These are phyloP conservation scores for Cladosporium cucumerinum DNA, from an alignment of 2,329 filamentous ascomycete species.

Conservation along the genomic window DNA sequence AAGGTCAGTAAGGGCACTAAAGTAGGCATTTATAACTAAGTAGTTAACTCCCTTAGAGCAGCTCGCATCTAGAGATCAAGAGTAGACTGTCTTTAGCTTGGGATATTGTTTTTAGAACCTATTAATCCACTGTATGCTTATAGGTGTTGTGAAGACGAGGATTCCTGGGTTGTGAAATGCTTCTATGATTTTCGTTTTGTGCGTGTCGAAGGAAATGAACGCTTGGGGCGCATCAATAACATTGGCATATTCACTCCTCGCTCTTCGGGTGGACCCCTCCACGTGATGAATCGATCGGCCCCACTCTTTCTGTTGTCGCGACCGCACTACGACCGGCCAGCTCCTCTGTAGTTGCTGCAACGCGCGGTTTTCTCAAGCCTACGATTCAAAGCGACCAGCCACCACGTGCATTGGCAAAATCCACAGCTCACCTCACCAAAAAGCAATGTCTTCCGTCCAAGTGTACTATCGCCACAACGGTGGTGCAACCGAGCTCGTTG, in stretches of 20 bases:
- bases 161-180: background rate
- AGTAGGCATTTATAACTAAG: too few species aligned
- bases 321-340: background rate
- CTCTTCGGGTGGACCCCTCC: background rate
- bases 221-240: background rate
- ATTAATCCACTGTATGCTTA: too few species aligned
- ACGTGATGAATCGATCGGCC: background rate
- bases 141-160: background rate
- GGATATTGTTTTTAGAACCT: too few species aligned
- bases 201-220: background rate
- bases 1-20: too few species aligned
- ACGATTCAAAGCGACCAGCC: background rate
- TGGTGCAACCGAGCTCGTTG: background rate
- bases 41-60: too few species aligned
- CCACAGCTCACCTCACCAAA: background rate
- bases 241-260: background rate
- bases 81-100: too few species aligned
- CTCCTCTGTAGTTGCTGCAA: background rate
- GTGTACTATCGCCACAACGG: background rate
- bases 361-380: background rate
- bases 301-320: background rate
- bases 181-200: background rate
- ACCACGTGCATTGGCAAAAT: background rate
- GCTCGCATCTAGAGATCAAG: too few species aligned
- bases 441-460: constrained; percentile 17